A percentile compares a stretch with the other conserved stretches of the same genome.
phyloP scores from a whole-genome alignment of 2,329 filamentous ascomycete genomes.

The Malbranchea cinnamomea region DNA sequence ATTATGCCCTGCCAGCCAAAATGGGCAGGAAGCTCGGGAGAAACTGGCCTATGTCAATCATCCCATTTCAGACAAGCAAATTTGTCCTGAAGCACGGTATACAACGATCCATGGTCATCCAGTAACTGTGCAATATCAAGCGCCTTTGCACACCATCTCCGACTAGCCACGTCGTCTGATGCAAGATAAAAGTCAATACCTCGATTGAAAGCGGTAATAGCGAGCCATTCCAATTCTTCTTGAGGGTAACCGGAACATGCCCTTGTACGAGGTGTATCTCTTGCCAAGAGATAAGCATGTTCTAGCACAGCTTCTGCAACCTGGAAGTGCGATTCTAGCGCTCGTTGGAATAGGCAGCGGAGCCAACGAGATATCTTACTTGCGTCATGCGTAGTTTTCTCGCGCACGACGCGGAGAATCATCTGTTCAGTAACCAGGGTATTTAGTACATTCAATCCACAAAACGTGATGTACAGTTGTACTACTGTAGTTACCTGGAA shows the following conservation, averaged over 20 bases:
- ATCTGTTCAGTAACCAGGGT: constrained; percentile 34
- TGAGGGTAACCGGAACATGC: constrained; percentile 30
- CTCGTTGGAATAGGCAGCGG: constrained; percentile 57
- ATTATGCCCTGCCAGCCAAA: no score
- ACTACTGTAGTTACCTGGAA: constrained; percentile 31
- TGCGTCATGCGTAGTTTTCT: constrained; percentile 33
- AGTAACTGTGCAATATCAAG: constrained; percentile 20
- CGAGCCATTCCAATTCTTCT: constrained; percentile 44
- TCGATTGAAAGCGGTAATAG: constrained; percentile 39
- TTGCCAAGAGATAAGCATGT: constrained; percentile 17
- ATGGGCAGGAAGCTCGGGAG: constrained; percentile 1
- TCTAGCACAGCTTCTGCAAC: constrained; percentile 22
- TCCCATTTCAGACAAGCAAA: constrained; percentile 15
- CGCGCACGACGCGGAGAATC: constrained; percentile 49
- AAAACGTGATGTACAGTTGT: neutral
- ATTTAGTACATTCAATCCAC: neutral
- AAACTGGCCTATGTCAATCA: constrained; percentile 2
- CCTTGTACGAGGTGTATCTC: constrained; percentile 9
- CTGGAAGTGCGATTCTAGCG: constrained; percentile 33
- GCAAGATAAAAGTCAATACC: constrained; percentile 37
- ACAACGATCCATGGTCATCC: constrained; percentile 13
- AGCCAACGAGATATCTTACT: constrained; percentile 62
- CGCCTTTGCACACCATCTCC: constrained; percentile 23
- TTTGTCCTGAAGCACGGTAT: constrained; percentile 15
- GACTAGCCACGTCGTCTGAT: constrained; percentile 18